Percentiles rank a stretch among this genome's conserved stretches.
phyloP scores from a whole-genome alignment of 129 eudicot genomes.

The Calendula officinalis region DNA sequence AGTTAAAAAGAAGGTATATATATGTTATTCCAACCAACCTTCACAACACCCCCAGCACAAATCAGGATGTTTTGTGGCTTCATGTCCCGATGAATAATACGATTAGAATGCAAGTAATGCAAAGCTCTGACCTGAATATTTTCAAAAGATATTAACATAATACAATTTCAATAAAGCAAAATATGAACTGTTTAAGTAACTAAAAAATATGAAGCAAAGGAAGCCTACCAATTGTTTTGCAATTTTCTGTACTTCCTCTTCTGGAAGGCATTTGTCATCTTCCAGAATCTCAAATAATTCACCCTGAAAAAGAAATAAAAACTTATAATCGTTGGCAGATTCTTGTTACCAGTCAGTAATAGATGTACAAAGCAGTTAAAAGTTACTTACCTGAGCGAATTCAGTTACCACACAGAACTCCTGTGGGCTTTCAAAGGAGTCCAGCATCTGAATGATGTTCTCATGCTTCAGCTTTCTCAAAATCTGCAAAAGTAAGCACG shows the following conservation, averaged over 20 bases:
- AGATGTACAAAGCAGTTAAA: background rate
- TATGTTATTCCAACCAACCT: conserved; percentile 43
- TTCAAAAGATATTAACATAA: background rate
- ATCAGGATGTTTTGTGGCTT: conserved; percentile 97
- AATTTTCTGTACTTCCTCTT: conserved; percentile 93
- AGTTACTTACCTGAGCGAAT: conserved; percentile 72
- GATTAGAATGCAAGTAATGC: conserved; percentile 94
- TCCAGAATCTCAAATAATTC: conserved; percentile 95
- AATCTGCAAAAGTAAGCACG: conserved; percentile 48
- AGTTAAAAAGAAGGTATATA: conserved; percentile 1
- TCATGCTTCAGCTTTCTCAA: conserved; percentile 93
- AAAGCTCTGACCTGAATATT: conserved; percentile 80
- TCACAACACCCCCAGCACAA: conserved; percentile 84
- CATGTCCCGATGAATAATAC: conserved; percentile 98
- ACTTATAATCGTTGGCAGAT: conserved; percentile 1
- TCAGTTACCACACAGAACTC: conserved; percentile 99
- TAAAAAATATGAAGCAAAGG: conserved; percentile 4
- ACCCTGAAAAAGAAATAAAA: conserved; percentile 50
- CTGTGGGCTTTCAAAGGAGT: conserved; percentile 93
- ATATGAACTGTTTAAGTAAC: background rate
- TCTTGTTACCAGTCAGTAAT: background rate
- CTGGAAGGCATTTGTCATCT: conserved; percentile 96
- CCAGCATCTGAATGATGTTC: conserved; percentile 92
- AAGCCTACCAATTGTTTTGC: conserved; percentile 90
- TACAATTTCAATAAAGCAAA: background rate